phyloP scores from a whole-genome alignment of 1,284 basidiomycete genomes.

The Volvariella volvacea region DNA sequence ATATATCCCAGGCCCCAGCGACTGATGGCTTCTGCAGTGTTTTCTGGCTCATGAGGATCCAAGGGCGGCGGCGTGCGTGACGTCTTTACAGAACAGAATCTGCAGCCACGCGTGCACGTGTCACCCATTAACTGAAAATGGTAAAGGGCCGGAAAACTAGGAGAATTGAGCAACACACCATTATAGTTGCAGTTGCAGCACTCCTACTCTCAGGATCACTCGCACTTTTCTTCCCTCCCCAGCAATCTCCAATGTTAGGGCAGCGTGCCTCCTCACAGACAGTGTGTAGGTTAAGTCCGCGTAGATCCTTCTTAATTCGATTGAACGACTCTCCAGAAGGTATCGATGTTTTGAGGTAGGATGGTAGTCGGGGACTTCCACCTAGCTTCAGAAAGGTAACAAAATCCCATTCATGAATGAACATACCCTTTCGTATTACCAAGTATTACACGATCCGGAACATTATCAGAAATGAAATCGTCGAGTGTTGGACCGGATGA shows the following conservation, averaged over 20 bases:
- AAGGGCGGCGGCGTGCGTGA: constrained; percentile 83
- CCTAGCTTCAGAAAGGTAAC: constrained; percentile 5
- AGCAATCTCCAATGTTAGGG: constrained; percentile 99
- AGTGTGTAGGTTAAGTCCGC: constrained; percentile 88
- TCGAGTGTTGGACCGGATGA: constrained; percentile 74
- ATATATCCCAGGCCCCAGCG: constrained; percentile 99
- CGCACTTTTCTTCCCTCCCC: constrained; percentile 84
- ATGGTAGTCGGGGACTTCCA: constrained; percentile 87
- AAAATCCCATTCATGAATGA: constrained; percentile 1
- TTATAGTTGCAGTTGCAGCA: constrained; percentile 96
- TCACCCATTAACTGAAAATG: constrained; percentile 90
- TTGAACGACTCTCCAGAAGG: constrained; percentile 87
- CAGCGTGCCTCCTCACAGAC: constrained; percentile 99
- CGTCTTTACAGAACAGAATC: constrained; percentile 98
- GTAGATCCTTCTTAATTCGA: constrained; percentile 92
- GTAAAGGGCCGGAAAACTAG: constrained; percentile 7
- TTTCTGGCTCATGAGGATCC: constrained; percentile 95
- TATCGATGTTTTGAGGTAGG: constrained; percentile 89
- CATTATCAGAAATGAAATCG: constrained; percentile 75
- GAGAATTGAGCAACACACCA: constrained; percentile 53
- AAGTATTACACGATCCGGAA: constrained; percentile 61
- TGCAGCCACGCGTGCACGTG: constrained; percentile 95
- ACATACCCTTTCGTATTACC: constrained; percentile 74
- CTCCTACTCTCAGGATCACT: constrained; percentile 71
- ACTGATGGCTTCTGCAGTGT: constrained; percentile 97